A percentile compares a stretch with the other conserved stretches of the same genome.
phyloP scores from a whole-genome alignment of 495 filamentous ascomycete genomes.

The Tetracladium setigerum region DNA sequence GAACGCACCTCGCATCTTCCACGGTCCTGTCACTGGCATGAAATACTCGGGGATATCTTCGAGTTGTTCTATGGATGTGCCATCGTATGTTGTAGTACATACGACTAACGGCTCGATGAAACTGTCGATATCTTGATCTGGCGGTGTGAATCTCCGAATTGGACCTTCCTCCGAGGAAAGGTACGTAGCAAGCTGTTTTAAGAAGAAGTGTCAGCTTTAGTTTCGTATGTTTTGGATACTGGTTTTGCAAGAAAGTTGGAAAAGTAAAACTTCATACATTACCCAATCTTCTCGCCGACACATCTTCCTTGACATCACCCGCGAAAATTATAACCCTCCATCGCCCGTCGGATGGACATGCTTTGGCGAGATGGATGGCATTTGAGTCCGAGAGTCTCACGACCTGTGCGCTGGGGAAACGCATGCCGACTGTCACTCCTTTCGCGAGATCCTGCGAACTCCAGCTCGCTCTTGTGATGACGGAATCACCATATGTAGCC shows the following conservation, averaged over 20 bases:
- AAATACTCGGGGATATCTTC: conserved; percentile 52
- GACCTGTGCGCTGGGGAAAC: conserved; percentile 49
- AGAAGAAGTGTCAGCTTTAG: no score
- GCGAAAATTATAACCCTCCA: conserved; percentile 58
- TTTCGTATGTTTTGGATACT: no score
- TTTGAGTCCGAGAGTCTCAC: conserved; percentile 50
- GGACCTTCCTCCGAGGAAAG: background rate
- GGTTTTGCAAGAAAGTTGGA: background rate
- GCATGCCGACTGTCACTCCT: conserved; percentile 45
- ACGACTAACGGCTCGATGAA: conserved; percentile 51
- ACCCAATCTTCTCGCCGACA: conserved; percentile 25
- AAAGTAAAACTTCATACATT: conserved; percentile 28
- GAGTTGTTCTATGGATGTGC: conserved; percentile 45
- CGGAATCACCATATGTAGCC: conserved; percentile 45
- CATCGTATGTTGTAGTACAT: conserved; percentile 6
- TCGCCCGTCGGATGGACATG: conserved; percentile 42
- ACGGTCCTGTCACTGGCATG: conserved; percentile 50
- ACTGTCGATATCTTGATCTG: conserved; percentile 40
- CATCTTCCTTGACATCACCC: conserved; percentile 34
- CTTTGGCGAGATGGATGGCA: conserved; percentile 43
- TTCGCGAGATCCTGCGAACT: conserved; percentile 27
- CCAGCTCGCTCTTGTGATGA: conserved; percentile 31
- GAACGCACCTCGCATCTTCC: conserved; percentile 47
- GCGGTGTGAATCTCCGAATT: conserved; percentile 29
- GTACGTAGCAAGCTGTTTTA: background rate